phyloP scores from a whole-genome alignment of 768 basidiomycete genomes.

The Kwoniella dendrophila region DNA sequence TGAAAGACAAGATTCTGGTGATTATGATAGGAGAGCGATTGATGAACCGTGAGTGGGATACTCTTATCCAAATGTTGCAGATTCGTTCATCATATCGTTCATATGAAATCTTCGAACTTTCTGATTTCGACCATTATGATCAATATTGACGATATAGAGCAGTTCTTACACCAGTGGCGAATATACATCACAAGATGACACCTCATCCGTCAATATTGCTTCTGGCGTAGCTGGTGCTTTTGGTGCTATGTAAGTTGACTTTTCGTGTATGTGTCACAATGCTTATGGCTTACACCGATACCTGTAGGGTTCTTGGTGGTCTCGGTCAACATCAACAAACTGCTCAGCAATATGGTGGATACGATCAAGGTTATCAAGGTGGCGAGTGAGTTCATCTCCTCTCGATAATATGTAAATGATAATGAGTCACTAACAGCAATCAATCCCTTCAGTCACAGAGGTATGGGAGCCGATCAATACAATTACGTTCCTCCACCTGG shows the following conservation, averaged over 20 bases:
- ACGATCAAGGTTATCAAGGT: slow-evolving; percentile 2
- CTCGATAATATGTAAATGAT: neutral
- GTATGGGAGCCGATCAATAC: slow-evolving; percentile 7
- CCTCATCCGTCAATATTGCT: neutral
- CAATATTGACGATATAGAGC: neutral
- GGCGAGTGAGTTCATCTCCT: neutral
- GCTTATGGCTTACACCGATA: neutral
- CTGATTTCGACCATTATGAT: slow-evolving; percentile 1
- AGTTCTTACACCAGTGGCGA: neutral
- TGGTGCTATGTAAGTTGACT: slow-evolving; percentile 6
- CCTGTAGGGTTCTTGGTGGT: neutral
- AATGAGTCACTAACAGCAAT: neutral
- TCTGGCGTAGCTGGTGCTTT: slow-evolving; percentile 2
- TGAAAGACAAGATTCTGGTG: neutral
- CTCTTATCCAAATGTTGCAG: neutral
- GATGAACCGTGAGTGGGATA: slow-evolving; percentile 2
- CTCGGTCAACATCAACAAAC: neutral
- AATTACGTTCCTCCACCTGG: slow-evolving; percentile 10
- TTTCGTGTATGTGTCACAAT: neutral
- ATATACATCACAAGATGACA: neutral
- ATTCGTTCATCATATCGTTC: too few relatives aligned
- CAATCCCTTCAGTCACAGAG: too few relatives aligned
- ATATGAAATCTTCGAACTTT: too few relatives aligned
- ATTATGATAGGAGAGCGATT: neutral
- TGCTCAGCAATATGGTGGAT: slow-evolving; percentile 2